Evolutionary conservation across 305 asterid genomes (phyloP).

Genomic region (Solanum chacoense): DNA sequence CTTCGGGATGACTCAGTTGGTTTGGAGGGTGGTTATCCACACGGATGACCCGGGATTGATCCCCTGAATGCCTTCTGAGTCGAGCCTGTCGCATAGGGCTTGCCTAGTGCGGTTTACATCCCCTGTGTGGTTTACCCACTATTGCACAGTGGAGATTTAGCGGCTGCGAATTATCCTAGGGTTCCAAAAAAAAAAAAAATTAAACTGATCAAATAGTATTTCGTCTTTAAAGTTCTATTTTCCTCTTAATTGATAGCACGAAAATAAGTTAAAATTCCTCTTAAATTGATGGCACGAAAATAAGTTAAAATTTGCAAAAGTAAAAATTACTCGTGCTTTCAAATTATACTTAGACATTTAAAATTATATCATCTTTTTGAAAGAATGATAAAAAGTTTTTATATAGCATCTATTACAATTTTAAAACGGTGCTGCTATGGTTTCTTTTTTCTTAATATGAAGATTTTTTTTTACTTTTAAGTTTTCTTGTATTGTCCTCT

Average conservation of each 20-base stretch:
- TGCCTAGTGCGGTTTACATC: too few relatives aligned
- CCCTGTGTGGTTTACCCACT: too few relatives aligned
- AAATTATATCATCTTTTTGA: not conserved
- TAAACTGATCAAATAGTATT: not conserved
- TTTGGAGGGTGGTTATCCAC: too few relatives aligned
- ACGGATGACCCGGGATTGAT: rapidly evolving
- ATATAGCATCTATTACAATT: not conserved
- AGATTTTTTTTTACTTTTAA: not conserved
- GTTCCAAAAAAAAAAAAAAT: too few relatives aligned
- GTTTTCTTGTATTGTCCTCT: not conserved
- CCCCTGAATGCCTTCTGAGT: too few relatives aligned
- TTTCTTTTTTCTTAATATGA: not conserved
- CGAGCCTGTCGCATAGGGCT: too few relatives aligned
- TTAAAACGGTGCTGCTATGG: not conserved
- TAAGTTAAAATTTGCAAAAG: not conserved
- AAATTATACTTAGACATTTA: not conserved
- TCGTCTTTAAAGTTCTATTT: not conserved
- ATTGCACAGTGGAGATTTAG: too few relatives aligned
- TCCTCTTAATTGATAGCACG: not conserved
- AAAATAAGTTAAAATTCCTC: too few relatives aligned
- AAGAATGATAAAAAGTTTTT: not conserved
- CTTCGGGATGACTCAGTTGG: too few relatives aligned
- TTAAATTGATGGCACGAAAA: not conserved
- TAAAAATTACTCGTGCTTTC: not conserved
- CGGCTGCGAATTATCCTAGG: too few relatives aligned